Conservation (phyloP, 2,329 filamentous ascomycete species). For the Dichotomopilus funicola region DNA sequence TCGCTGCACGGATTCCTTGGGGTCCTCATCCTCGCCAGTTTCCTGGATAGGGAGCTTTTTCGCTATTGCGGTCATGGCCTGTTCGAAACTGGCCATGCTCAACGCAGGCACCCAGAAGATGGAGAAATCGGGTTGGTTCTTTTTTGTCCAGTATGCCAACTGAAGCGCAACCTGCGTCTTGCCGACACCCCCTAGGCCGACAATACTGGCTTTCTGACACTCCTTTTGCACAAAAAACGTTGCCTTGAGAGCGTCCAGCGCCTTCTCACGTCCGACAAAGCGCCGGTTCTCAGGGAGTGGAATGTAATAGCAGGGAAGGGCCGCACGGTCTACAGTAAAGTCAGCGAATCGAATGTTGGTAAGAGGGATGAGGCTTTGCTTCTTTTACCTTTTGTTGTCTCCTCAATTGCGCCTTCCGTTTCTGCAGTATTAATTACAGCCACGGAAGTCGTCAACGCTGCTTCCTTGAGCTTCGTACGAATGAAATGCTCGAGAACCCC, state of each 20-base stretch:
- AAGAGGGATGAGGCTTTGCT: no score
- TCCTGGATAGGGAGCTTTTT: conserved; percentile 31
- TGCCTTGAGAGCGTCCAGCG: conserved; percentile 23
- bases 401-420: no score
- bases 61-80: conserved; percentile 32
- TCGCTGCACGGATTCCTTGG: conserved; percentile 52
- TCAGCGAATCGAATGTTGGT: background rate
- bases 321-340: conserved; percentile 1
- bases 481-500: no score
- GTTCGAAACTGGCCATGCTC: conserved; percentile 33
- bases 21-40: conserved; percentile 46
- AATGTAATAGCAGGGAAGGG: conserved; percentile 15
- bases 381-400: no score
- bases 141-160: conserved; percentile 33
- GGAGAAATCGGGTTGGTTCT: conserved; percentile 30
- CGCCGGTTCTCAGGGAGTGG: conserved; percentile 19
- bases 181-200: conserved; percentile 35
- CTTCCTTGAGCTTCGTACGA: no score
- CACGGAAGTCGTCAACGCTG: no score
- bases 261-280: conserved; percentile 25
- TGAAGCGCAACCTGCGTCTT: conserved; percentile 37
- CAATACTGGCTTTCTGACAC: conserved; percentile 25
- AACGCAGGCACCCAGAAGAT: conserved; percentile 40
- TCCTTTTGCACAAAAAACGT: conserved; percentile 22
- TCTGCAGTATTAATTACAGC: no score